Conservation (phyloP, 208 protist species). For the Acanthamoeba divionensis region DNA sequence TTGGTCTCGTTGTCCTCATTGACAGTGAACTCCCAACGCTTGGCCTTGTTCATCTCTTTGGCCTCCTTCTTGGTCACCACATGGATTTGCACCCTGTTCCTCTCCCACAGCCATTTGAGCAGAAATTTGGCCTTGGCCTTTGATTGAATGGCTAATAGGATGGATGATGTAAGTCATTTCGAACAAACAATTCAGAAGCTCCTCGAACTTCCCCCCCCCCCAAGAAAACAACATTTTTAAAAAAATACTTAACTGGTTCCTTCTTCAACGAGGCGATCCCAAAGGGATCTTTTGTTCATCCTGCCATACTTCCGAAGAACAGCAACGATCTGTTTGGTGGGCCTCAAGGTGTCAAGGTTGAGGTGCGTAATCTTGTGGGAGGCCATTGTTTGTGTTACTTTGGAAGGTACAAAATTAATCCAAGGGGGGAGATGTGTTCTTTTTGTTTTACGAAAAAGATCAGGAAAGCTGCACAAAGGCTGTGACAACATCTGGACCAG, state of each 20-base stretch:
- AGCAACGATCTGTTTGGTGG: background rate
- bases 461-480: no score
- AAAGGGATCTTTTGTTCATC: background rate
- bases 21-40: background rate
- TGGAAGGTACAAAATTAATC: no score
- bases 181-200: no score
- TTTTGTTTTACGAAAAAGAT: no score
- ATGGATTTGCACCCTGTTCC: background rate
- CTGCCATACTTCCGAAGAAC: background rate
- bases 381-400: no score
- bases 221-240: no score
- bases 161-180: background rate
- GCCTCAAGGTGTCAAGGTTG: constrained; percentile 4
- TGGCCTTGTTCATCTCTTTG: background rate
- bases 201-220: no score
- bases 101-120: background rate
- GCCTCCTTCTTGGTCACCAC: background rate
- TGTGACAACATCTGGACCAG: no score
- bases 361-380: no score
- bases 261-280: constrained; percentile 7
- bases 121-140: background rate
- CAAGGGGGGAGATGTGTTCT: no score
- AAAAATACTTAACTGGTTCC: no score
- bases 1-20: constrained; percentile 19
- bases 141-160: background rate